These are phyloP conservation scores for Nyctanthes arbortristis DNA, from an alignment of 257 asterid species.

Conservation along the genomic window DNA sequence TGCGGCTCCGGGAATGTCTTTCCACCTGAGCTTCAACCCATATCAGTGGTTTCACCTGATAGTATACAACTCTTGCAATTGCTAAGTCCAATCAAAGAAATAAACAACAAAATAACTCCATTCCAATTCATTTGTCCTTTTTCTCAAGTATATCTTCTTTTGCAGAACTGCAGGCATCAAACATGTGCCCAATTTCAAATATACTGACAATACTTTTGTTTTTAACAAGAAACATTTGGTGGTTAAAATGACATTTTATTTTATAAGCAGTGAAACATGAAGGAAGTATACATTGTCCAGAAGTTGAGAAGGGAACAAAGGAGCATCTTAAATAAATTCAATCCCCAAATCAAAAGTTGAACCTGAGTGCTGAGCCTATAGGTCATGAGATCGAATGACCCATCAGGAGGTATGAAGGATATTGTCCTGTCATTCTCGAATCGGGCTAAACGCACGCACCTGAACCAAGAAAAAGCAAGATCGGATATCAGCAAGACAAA, in stretches of 20 bases:
- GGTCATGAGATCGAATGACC: conserved; percentile 98
- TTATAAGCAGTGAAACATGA: background rate
- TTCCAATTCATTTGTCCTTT: conserved; percentile 1
- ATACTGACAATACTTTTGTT: background rate
- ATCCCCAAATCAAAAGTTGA: conserved; percentile 16
- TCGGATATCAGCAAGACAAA: background rate
- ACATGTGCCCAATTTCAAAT: conserved; percentile 3
- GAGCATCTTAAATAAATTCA: conserved; percentile 2
- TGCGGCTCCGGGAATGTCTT: conserved; percentile 92
- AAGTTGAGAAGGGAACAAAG: conserved; percentile 2
- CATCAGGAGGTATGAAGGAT: conserved; percentile 98
- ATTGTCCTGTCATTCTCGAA: conserved; percentile 97
- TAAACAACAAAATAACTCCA: background rate
- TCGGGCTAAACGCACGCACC: conserved; percentile 99
- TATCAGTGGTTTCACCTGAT: conserved; percentile 93
- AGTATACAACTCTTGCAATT: conserved; percentile 20
- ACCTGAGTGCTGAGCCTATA: conserved; percentile 99
- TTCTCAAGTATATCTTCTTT: background rate
- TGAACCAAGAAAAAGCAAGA: conserved; percentile 28
- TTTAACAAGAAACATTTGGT: background rate
- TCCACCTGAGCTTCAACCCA: conserved; percentile 99
- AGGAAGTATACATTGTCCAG: background rate
- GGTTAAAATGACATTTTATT: background rate
- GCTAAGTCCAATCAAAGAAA: background rate
- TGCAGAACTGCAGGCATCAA: background rate